phyloP scores from a whole-genome alignment of 768 basidiomycete genomes.

The Pisolithus sp. region DNA sequence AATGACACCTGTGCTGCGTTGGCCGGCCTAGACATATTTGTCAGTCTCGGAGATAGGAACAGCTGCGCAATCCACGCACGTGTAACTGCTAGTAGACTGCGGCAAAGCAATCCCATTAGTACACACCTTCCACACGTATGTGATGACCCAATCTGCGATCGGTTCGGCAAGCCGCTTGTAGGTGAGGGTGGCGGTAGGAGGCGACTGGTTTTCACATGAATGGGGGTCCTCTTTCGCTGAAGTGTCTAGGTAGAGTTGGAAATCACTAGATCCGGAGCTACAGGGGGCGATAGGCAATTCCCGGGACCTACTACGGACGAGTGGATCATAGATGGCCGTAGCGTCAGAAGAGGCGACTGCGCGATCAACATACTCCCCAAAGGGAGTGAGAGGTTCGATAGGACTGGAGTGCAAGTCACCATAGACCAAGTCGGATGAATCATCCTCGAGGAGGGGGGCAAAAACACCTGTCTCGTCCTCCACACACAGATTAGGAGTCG shows the following conservation, averaged over 20 bases:
- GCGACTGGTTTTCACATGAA: slow-evolving; percentile 35
- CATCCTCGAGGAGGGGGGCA: slow-evolving; percentile 59
- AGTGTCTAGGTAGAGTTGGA: slow-evolving; percentile 11
- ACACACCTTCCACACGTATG: slow-evolving; percentile 78
- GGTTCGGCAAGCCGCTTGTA: slow-evolving; percentile 76
- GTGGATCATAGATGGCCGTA: slow-evolving; percentile 18
- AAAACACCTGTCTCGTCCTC: slow-evolving; percentile 36
- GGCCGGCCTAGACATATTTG: slow-evolving; percentile 14
- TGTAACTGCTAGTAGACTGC: slow-evolving; percentile 42
- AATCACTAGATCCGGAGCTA: slow-evolving; percentile 18
- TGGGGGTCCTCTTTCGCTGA: slow-evolving; percentile 22
- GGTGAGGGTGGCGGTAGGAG: slow-evolving; percentile 35
- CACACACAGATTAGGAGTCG: slow-evolving; percentile 11
- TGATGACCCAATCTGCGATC: slow-evolving; percentile 71
- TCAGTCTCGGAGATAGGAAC: slow-evolving; percentile 9
- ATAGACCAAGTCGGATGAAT: slow-evolving; percentile 49
- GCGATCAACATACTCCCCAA: slow-evolving; percentile 70
- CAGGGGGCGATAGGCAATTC: slow-evolving; percentile 16
- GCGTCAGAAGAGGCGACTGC: slow-evolving; percentile 45
- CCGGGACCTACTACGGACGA: slow-evolving; percentile 12
- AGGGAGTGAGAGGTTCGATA: slow-evolving; percentile 69
- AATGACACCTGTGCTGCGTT: slow-evolving; percentile 28
- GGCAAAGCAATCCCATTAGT: slow-evolving; percentile 64
- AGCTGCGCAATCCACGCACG: slow-evolving; percentile 37
- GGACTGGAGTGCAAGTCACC: slow-evolving; percentile 61